These are phyloP conservation scores for Coniella lustricola DNA, from an alignment of 2,329 filamentous ascomycete genomes.

Conservation along the genomic window DNA sequence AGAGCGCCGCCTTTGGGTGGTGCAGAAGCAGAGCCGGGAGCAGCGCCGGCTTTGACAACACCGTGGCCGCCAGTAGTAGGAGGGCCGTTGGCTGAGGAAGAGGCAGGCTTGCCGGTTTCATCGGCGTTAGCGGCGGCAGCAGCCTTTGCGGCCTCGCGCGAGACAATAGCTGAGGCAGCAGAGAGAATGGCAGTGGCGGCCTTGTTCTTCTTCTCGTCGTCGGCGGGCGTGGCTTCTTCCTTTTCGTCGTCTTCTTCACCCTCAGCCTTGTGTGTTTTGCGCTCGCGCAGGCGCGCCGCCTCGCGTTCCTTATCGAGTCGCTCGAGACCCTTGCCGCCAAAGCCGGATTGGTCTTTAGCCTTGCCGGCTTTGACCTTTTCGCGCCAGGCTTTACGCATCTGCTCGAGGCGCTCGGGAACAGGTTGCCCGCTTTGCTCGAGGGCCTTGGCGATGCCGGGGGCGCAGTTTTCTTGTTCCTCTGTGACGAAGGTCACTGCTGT, in stretches of 20 bases:
- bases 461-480: conserved; percentile 84
- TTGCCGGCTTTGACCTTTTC: conserved; percentile 91
- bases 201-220: conserved; percentile 64
- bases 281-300: conserved; percentile 75
- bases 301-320: conserved; percentile 87
- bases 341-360: conserved; percentile 82
- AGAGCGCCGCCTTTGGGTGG: conserved; percentile 52
- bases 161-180: conserved; percentile 50
- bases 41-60: conserved; percentile 22
- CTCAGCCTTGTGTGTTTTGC: conserved; percentile 83
- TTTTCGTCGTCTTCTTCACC: conserved; percentile 69
- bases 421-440: conserved; percentile 85
- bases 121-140: too few relatives aligned
- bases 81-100: too few relatives aligned
- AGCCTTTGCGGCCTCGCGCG: conserved; percentile 42
- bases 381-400: conserved; percentile 66
- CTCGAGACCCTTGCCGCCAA: conserved; percentile 91
- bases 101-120: conserved; percentile 24
- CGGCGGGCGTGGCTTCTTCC: conserved; percentile 51
- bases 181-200: conserved; percentile 59
- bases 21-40: too few relatives aligned
- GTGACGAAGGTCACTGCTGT: conserved; percentile 93
- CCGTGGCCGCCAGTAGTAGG: conserved; percentile 14
- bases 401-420: conserved; percentile 62
- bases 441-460: conserved; percentile 81